Evolutionary conservation across 1,284 basidiomycete species (phyloP).

Genomic region (Neonothopanus nambi): DNA sequence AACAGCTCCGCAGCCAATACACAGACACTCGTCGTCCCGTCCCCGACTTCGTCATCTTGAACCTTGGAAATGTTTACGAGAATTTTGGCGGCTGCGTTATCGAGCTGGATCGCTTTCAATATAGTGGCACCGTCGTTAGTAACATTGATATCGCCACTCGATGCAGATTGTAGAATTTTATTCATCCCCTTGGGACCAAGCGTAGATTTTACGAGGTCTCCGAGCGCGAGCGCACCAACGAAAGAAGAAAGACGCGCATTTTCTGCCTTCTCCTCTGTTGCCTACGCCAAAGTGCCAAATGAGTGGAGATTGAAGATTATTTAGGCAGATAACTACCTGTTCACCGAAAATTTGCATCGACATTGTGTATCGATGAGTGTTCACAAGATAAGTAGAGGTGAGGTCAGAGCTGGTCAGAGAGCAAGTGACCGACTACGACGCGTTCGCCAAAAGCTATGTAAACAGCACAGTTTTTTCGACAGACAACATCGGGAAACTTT

Average conservation of each 20-base stretch:
- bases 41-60: slow-evolving; percentile 98
- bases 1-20: slow-evolving; percentile 92
- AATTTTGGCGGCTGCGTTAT: slow-evolving; percentile 99
- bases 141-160: slow-evolving; percentile 92
- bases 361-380: slow-evolving; percentile 26
- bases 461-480: too few relatives aligned
- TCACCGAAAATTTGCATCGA: slow-evolving; percentile 49
- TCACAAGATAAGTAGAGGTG: too few relatives aligned
- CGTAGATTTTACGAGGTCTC: slow-evolving; percentile 98
- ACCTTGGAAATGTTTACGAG: slow-evolving; percentile 99
- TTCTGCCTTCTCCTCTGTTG: slow-evolving; percentile 97
- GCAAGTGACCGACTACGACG: too few relatives aligned
- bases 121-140: slow-evolving; percentile 99
- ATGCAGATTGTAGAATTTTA: slow-evolving; percentile 92
- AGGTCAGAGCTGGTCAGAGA: too few relatives aligned
- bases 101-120: slow-evolving; percentile 94
- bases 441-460: too few relatives aligned
- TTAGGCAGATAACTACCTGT: slow-evolving; percentile 29
- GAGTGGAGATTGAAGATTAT: slow-evolving; percentile 1
- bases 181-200: slow-evolving; percentile 98
- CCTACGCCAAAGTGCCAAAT: slow-evolving; percentile 48
- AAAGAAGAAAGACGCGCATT: slow-evolving; percentile 98
- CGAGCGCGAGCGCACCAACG: slow-evolving; percentile 94
- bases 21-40: slow-evolving; percentile 95
- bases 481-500: too few relatives aligned